Conservation (phyloP, 2,329 filamentous ascomycete genomes). For the Pseudopyricularia cyperi region DNA sequence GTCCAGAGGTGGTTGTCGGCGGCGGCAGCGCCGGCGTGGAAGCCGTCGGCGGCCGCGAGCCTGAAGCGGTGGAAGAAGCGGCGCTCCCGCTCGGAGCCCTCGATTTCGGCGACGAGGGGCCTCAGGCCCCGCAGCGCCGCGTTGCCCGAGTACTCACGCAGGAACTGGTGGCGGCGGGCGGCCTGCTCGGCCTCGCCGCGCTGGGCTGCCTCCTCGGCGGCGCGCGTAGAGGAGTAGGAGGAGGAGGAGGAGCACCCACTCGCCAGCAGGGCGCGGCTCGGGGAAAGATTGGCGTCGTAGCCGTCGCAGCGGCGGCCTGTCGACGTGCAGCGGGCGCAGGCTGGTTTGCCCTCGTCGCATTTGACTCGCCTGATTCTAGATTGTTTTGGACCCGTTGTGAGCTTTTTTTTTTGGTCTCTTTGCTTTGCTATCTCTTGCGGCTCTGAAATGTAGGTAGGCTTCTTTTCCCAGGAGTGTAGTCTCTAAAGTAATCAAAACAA, state of each 20-base stretch:
- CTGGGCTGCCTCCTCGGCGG: conserved; percentile 9
- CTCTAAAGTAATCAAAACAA: too few species aligned
- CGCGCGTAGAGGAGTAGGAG: not conserved
- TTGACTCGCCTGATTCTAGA: conserved; percentile 21
- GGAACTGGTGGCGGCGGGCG: conserved; percentile 13
- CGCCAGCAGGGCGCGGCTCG: conserved; percentile 6
- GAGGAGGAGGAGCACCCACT: conserved; percentile 3
- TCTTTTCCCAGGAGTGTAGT: not conserved
- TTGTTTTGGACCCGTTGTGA: not conserved
- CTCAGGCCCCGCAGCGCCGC: conserved; percentile 15
- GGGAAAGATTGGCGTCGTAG: conserved; percentile 15
- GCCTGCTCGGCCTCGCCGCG: conserved; percentile 10
- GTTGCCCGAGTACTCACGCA: conserved; percentile 12
- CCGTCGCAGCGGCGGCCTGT: conserved; percentile 21
- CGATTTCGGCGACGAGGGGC: conserved; percentile 20
- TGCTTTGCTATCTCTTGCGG: conserved; percentile 9
- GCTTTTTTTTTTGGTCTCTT: conserved; percentile 5
- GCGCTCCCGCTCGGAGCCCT: conserved; percentile 19
- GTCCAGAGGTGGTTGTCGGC: conserved; percentile 18
- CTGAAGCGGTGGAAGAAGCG: conserved; percentile 22
- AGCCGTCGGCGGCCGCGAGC: conserved; percentile 14
- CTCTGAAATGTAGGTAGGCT: not conserved
- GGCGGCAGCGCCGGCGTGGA: conserved; percentile 11
- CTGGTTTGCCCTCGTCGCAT: conserved; percentile 21
- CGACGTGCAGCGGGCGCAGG: conserved; percentile 19